Evolutionary conservation across 179 eudicot species (phyloP).

Genomic region (Patellifolia procumbens): DNA sequence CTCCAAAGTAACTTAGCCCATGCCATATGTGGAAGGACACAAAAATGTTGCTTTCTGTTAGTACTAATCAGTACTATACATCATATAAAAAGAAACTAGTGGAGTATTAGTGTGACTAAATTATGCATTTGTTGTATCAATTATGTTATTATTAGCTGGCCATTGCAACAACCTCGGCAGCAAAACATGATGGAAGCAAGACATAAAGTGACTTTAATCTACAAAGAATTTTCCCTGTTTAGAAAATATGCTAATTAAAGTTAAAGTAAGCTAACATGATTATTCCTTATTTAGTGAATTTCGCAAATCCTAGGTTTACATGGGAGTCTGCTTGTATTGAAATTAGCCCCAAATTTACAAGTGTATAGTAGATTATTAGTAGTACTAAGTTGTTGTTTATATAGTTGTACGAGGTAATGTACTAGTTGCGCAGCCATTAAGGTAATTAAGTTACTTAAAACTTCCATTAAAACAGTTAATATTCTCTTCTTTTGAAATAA

Average conservation of each 20-base stretch:
- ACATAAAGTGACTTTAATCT: background rate
- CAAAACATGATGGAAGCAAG: conserved; percentile 25
- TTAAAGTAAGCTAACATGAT: background rate
- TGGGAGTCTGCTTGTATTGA: background rate
- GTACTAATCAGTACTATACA: conserved; percentile 7
- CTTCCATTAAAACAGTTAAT: conserved; percentile 5
- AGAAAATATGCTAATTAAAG: conserved; percentile 11
- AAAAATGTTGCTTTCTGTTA: background rate
- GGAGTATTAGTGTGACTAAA: conserved; percentile 5
- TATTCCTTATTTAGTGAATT: background rate
- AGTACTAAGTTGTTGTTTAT: background rate
- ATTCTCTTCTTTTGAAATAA: conserved; percentile 18
- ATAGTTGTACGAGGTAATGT: background rate
- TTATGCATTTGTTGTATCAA: background rate
- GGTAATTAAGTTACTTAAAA: conserved; percentile 13
- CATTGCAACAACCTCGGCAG: conserved; percentile 16
- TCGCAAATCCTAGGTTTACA: conserved; percentile 15
- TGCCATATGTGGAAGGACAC: background rate
- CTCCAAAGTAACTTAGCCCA: background rate
- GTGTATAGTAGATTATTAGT: background rate
- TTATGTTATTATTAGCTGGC: background rate
- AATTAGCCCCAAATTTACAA: background rate
- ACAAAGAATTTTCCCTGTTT: conserved; percentile 17
- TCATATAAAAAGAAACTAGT: background rate
- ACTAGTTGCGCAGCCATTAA: conserved; percentile 22